Base-by-base conservation (phyloP, 2,329 filamentous ascomycete genomes). In the Scytalidium sp. region DNA sequence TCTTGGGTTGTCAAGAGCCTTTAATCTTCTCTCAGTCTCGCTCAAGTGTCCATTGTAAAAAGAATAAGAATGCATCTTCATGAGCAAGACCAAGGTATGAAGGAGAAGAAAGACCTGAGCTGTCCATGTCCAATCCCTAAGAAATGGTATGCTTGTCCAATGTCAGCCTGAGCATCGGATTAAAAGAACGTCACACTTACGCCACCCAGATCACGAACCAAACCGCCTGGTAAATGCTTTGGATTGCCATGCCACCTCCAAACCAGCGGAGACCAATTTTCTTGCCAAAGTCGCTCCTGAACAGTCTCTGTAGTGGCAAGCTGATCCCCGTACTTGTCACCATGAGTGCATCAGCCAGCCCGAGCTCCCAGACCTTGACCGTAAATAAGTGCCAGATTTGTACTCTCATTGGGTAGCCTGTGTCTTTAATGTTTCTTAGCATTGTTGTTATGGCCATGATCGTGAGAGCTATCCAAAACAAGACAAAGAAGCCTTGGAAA, bases 1-100 rank as follows among this genome's bases (percentile, higher is more conserved):
- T n/a, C 81, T 79, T 2, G 91, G 90, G 50, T 81, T 71, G 67
- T 99, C 94, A 27, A 99, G 84, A 39, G 83, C 83, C 49, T 81
- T 82, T 11, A 99, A 77, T 10, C 90, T 85, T 64, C 87, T 85
- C 67, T 95, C 83, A 0, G 90, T 95, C 67, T 94, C 90, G 58
- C 87, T 89, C 15, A 99, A 76, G 68, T 99, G 94, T 10, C 94
- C 94, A 62, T 97, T 97, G 74, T 99, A 99, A 69, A 97, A 99
- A 20, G 90, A 88, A 64, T 96, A 99, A 5, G 92, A 97, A 68
- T 99, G 94, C 84, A 97, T 94, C 76, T 99, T 99, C 94, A 99
- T 99, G 45, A 97, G 83, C 19, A 99, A 78, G 7, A 90, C 87
- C 70, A 99, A 83, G 41, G 91, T 87, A 69, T 99, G 94, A 27